phyloP scores from a whole-genome alignment of 345 rosid genomes.

The Linum lewisii region DNA sequence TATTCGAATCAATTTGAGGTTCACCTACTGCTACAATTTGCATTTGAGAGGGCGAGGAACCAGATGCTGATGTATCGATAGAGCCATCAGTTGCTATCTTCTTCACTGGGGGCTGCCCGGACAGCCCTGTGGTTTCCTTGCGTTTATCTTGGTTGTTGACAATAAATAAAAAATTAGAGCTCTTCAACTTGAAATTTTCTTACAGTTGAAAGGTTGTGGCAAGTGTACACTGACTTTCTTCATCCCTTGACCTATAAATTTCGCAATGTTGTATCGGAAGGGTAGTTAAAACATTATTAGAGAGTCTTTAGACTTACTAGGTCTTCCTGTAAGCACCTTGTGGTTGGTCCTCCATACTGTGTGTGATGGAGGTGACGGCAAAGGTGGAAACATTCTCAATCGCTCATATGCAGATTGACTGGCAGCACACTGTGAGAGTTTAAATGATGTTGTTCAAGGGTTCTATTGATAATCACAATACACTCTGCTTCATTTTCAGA shows the following conservation, averaged over 20 bases:
- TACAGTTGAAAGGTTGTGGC: not conserved
- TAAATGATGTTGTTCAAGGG: not conserved
- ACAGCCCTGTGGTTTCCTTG: slow-evolving; percentile 32
- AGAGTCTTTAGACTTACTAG: slow-evolving; percentile 33
- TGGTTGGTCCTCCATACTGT: slow-evolving; percentile 36
- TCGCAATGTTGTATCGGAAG: not conserved
- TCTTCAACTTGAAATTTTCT: not conserved
- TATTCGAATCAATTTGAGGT: slow-evolving; percentile 27
- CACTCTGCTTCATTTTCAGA: slow-evolving; percentile 7
- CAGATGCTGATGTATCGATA: slow-evolving; percentile 15
- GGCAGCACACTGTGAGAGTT: slow-evolving; percentile 52
- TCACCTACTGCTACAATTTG: slow-evolving; percentile 27
- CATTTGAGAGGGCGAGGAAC: slow-evolving; percentile 27
- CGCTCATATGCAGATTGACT: slow-evolving; percentile 60
- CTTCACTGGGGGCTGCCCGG: slow-evolving; percentile 40
- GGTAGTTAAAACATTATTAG: not conserved
- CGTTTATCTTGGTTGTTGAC: slow-evolving; percentile 40
- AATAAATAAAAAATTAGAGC: slow-evolving; percentile 6
- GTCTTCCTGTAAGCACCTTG: slow-evolving; percentile 29
- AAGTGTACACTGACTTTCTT: too few relatives aligned
- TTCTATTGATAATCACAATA: slow-evolving; percentile 7
- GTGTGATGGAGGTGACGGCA: slow-evolving; percentile 43
- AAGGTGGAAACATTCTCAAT: slow-evolving; percentile 61
- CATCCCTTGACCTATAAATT: too few relatives aligned
- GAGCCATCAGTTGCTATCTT: slow-evolving; percentile 49